phyloP scores from a whole-genome alignment of 495 filamentous ascomycete genomes.

The Monascus purpureus region DNA sequence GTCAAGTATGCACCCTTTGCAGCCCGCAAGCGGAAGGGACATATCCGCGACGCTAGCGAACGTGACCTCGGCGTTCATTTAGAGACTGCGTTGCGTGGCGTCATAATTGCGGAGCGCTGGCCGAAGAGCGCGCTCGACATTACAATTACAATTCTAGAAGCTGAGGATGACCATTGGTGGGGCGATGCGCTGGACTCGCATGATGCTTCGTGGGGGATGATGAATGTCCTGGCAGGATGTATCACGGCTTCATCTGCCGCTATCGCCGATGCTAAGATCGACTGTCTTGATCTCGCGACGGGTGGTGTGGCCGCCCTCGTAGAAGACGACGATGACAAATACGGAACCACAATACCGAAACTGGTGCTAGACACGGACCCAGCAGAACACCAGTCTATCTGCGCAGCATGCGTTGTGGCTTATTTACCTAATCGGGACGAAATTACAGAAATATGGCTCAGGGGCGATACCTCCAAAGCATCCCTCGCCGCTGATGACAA shows the following conservation, averaged over 20 bases:
- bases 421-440: conserved; percentile 83
- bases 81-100: conserved; percentile 76
- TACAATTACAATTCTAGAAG: conserved; percentile 82
- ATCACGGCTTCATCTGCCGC: conserved; percentile 94
- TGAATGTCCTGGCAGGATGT: conserved; percentile 83
- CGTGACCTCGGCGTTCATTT: conserved; percentile 83
- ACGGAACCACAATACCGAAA: conserved; percentile 18
- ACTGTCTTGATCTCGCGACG: conserved; percentile 81
- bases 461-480: conserved; percentile 47
- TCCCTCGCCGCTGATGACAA: conserved; percentile 15
- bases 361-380: conserved; percentile 76
- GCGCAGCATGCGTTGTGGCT: conserved; percentile 75
- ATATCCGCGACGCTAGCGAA: conserved; percentile 74
- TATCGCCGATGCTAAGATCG: conserved; percentile 87
- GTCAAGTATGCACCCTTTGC: conserved; percentile 97
- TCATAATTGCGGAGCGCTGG: conserved; percentile 85
- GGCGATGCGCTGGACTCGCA: conserved; percentile 34
- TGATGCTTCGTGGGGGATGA: conserved; percentile 54
- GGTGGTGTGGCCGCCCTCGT: conserved; percentile 83
- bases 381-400: conserved; percentile 53
- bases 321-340: conserved; percentile 20
- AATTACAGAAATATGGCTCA: conserved; percentile 87
- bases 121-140: conserved; percentile 93
- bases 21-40: conserved; percentile 63
- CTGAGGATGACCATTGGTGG: conserved; percentile 61